A percentile compares a stretch with the other conserved stretches of the same genome.
Conservation (phyloP, 371 early-diverging fungal genomes). For the Zancudomyces culisetae region DNA sequence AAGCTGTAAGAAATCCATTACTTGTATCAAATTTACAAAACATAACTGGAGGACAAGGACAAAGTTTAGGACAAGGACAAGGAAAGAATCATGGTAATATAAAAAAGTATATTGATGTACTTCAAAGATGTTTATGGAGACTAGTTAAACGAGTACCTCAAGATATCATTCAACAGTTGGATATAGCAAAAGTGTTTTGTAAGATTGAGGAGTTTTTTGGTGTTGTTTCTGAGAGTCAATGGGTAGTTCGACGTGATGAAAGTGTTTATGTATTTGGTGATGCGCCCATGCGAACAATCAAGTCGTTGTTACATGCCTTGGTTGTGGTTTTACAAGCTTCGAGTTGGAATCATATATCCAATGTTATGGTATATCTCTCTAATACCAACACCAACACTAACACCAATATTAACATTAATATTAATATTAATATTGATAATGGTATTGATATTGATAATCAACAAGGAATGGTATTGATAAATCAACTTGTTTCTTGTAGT, state of each 20-base stretch:
- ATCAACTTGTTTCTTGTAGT: no score
- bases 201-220: conserved; percentile 67
- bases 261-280: conserved; percentile 55
- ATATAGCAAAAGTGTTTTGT: conserved; percentile 42
- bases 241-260: conserved; percentile 61
- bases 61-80: no score
- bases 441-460: no score
- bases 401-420: no score
- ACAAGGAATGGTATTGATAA: no score
- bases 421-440: no score
- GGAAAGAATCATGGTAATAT: no score
- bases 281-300: conserved; percentile 82
- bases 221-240: conserved; percentile 55
- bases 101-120: conserved; percentile 50
- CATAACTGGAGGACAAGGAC: no score
- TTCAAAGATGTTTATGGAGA: conserved; percentile 95
- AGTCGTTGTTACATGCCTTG: conserved; percentile 69
- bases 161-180: conserved; percentile 31
- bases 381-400: no score
- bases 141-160: conserved; percentile 64
- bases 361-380: no score
- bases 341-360: no score
- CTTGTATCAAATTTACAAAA: conserved; percentile 32
- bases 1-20: conserved; percentile 30
- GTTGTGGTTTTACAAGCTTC: conserved; percentile 41